phyloP scores from a whole-genome alignment of 768 basidiomycete species.

The Boletellus emodensis region DNA sequence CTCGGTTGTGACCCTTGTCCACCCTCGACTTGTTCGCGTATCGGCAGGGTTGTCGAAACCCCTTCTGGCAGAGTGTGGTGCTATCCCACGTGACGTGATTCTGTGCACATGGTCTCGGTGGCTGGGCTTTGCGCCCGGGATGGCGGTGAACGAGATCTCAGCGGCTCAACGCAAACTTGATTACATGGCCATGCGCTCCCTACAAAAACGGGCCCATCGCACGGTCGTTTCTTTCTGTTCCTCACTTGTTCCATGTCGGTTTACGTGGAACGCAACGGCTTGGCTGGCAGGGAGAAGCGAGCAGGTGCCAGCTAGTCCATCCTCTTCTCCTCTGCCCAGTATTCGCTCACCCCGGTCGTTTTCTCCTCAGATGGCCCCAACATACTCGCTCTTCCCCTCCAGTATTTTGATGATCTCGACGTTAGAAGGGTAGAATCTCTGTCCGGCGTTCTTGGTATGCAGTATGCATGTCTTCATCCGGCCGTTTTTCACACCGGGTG shows the following conservation, averaged over 20 bases:
- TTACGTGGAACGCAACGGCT: slow-evolving; percentile 20
- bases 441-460: slow-evolving; percentile 25
- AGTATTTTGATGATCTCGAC: slow-evolving; percentile 38
- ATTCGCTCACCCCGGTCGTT: not conserved
- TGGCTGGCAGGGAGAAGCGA: slow-evolving; percentile 23
- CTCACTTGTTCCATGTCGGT: slow-evolving; percentile 16
- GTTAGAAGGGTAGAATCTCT: slow-evolving; percentile 28
- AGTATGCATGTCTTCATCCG: not conserved
- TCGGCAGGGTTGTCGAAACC: too few species aligned
- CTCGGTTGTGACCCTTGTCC: too few species aligned
- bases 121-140: too few species aligned
- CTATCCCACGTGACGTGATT: too few species aligned
- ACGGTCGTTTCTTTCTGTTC: not conserved
- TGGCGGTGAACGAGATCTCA: not conserved
- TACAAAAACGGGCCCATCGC: slow-evolving; percentile 13
- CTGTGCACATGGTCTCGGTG: too few species aligned
- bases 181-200: not conserved
- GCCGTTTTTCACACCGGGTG: slow-evolving; percentile 13
- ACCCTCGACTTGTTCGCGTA: too few species aligned
- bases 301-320: slow-evolving; percentile 2
- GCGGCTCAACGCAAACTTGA: not conserved
- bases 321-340: not conserved
- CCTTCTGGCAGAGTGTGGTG: too few species aligned
- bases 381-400: slow-evolving; percentile 5
- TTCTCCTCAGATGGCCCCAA: slow-evolving; percentile 3